Base-by-base conservation (phyloP, 768 basidiomycete species). In the Lentinula sp. region DNA sequence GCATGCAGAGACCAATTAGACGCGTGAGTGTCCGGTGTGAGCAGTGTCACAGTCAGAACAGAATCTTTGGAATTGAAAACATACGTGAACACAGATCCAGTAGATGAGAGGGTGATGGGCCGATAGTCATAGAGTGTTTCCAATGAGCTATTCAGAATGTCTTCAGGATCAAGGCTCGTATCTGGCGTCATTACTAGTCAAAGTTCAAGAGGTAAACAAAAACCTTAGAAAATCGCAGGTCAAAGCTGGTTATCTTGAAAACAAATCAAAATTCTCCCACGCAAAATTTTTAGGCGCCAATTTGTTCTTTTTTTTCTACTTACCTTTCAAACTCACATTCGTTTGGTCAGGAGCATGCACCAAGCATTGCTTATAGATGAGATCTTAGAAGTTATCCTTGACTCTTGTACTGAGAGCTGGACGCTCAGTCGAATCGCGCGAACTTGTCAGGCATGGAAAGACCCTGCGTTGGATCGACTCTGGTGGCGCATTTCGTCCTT, bases 1-100 rank as follows among this genome's bases (percentile, higher is more conserved):
- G 90, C 91, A 61, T 93, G 89, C 2, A 92, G 71, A 1, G 82
- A 76, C 90, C 90, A 92, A 66, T 91, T 89, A 16, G 78, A 75
- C 21, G 86, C 74, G 10, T 80, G 74, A 10, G 89, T 86, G 67
- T 91, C 86, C 10, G 90, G 89, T 1, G 81, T 85, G 13, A 69
- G 68, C 46, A 90, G 71, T 0, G 76, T 74, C 54, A 89, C 76
- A 35, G 64, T 66, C 28, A 65, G 52, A 21, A 64, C 54, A 37
- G 61, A 65, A 49, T 67, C 66, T 46, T 62, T 48, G 10, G 58
- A 23, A 62, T 53, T 64, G 61, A 60, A 63, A 7, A 69, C 67
- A 69, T 88, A 85, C 11, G 73, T 77, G 71, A 84, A 86, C 18
- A 75, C 59, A 23, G 80, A 75, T 8, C 84, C 85, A 8, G 84